Conservation (phyloP, 345 rosid genomes). For the Pelargonium nanum region DNA sequence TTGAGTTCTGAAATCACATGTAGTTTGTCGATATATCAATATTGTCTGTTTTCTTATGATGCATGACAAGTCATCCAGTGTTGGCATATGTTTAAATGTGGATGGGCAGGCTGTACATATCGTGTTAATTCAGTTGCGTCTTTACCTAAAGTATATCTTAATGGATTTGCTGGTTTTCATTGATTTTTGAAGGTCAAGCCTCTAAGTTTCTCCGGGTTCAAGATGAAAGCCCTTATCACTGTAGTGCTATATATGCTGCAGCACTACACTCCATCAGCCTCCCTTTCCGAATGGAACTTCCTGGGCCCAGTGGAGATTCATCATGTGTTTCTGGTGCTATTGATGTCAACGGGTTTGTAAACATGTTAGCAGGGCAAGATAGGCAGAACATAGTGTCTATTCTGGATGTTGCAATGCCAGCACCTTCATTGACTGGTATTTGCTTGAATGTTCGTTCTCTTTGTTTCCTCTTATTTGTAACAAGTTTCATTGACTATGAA, state of each 20-base stretch:
- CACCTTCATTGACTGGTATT: conserved; percentile 45
- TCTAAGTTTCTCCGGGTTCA: conserved; percentile 37
- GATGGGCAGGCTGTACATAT: no score
- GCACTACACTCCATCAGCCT: conserved; percentile 66
- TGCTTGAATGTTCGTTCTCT: background rate
- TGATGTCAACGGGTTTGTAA: conserved; percentile 47
- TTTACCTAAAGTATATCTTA: background rate
- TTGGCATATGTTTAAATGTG: no score
- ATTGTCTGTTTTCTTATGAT: no score
- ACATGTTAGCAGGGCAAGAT: conserved; percentile 50
- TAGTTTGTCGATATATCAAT: no score
- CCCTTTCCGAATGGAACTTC: conserved; percentile 56
- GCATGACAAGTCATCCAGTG: no score
- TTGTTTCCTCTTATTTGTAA: background rate
- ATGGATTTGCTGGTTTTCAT: conserved; percentile 8
- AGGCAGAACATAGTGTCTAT: conserved; percentile 61
- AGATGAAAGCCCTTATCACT: conserved; percentile 69
- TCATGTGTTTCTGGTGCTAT: conserved; percentile 38
- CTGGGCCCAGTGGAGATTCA: conserved; percentile 36
- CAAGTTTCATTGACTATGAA: conserved; percentile 6
- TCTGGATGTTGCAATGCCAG: conserved; percentile 74
- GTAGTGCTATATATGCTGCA: conserved; percentile 80
- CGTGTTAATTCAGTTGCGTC: background rate
- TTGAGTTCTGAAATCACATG: no score
- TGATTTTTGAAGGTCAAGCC: conserved; percentile 50